Percentiles rank a stretch among this genome's conserved stretches.
These are phyloP conservation scores for Blastobotrys elegans DNA, from an alignment of 1,139 yeast genomes.

Conservation along the genomic window DNA sequence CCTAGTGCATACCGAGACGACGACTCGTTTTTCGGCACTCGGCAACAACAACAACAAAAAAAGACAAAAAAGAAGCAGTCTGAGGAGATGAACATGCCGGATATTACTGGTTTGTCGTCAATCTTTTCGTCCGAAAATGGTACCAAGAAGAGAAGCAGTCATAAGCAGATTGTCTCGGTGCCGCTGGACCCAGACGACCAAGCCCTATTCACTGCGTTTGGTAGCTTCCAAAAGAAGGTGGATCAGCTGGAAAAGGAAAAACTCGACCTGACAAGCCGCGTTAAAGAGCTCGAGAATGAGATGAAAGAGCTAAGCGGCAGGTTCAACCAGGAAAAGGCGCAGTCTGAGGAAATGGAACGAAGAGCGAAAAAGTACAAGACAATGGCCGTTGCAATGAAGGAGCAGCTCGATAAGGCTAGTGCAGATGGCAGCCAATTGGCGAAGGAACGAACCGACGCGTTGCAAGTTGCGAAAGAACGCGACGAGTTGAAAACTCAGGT, in stretches of 20 bases:
- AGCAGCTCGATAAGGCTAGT: conserved; percentile 10
- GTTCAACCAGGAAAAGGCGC: conserved; percentile 14
- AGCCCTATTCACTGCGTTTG: conserved; percentile 27
- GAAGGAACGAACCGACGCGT: background rate
- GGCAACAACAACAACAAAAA: background rate
- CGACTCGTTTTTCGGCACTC: conserved; percentile 21
- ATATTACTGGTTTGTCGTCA: conserved; percentile 27
- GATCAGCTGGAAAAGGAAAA: conserved; percentile 18
- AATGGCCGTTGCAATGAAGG: conserved; percentile 18
- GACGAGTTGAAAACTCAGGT: background rate
- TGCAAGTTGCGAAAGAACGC: conserved; percentile 1
- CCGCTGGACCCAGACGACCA: conserved; percentile 28
- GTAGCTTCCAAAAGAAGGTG: conserved; percentile 25
- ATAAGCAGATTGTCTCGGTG: conserved; percentile 26
- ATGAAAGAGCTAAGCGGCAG: conserved; percentile 15
- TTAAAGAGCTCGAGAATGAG: conserved; percentile 17
- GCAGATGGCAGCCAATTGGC: background rate
- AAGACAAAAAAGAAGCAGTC: background rate
- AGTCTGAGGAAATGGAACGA: conserved; percentile 17
- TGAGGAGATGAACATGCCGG: conserved; percentile 18
- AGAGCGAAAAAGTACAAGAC: conserved; percentile 22
- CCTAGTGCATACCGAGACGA: conserved; percentile 26
- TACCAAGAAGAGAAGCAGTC: conserved; percentile 14
- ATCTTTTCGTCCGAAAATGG: conserved; percentile 23
- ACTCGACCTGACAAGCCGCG: conserved; percentile 9